Base-by-base conservation (phyloP, 225 moss, liverwort and hornwort species). In the Bryum argenteum region DNA sequence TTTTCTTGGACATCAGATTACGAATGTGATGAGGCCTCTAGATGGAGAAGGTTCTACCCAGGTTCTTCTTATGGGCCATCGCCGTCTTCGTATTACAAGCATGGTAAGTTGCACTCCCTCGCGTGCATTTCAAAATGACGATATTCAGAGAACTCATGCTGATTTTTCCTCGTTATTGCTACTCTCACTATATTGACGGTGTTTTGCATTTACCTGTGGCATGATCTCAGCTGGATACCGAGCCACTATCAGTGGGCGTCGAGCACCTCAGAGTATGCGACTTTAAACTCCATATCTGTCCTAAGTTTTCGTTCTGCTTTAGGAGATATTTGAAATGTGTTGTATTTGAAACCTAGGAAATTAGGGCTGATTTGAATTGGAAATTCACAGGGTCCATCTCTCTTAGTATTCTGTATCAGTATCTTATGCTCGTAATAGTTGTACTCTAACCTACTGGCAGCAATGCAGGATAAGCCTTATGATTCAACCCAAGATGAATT, bases 61-160 rank as follows among this genome's bases (percentile, higher is more conserved):
- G 77, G 89, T 94, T 82, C 86, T 98, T 58, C 89, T 96, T 39
- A 98, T 98, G 97, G 97, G 97, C 33, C 94, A 94, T 85, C 89
- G 97, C 23, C 94, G 97, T 17, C 85, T 97, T 69, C 87, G 92
- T 45, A 90, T 94, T 3, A 97, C 97, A 42, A 92, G 94, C 82
- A 90, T 97, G 85, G 97, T 97, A 81, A 78, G 74, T 64, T 73
- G 8, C 23, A 61, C 55, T 64, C 21, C 51, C 22, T 69, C 50
- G 55, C 65, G 72, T 48, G 40, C 50, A 12, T 71, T 51, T 51
- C 37, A 11, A 9, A n/a, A 22, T 74, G 8, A 8, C 15, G 16
- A 15, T 65, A 63, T 14, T 13, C 13, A 18, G 75, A 26, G n/a
- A n/a, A 4, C 65, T n/a, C n/a, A 38, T 73, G 24, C 50, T 28